These are phyloP conservation scores for Populus alba DNA, from an alignment of 345 rosid genomes.

Conservation along the genomic window DNA sequence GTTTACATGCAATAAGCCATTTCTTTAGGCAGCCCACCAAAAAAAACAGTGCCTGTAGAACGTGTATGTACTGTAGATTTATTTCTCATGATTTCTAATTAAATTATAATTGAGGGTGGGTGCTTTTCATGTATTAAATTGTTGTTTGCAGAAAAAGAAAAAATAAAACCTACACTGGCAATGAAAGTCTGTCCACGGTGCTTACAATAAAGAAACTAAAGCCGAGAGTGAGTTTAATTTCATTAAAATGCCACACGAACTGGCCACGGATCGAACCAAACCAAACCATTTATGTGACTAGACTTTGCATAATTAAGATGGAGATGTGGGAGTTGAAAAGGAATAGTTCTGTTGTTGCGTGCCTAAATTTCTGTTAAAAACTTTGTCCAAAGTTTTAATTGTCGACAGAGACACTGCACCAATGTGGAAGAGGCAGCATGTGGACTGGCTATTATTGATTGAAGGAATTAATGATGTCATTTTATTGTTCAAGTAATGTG, in stretches of 20 bases:
- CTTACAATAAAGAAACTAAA: background rate
- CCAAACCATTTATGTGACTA: background rate
- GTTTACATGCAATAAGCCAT: too few relatives aligned
- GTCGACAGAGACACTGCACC: slow-evolving; percentile 21
- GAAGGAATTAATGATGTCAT: background rate
- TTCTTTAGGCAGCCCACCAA: too few relatives aligned
- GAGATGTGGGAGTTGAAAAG: background rate
- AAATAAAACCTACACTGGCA: background rate
- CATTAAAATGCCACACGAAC: background rate
- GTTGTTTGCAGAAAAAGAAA: background rate
- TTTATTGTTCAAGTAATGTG: background rate
- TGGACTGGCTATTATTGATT: background rate
- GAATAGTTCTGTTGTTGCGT: background rate
- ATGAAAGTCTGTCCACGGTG: background rate
- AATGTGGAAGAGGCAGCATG: background rate
- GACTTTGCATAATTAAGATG: background rate
- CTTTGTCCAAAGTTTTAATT: slow-evolving; percentile 13
- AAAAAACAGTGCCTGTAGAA: too few relatives aligned
- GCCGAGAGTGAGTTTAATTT: background rate
- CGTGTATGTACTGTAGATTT: too few relatives aligned
- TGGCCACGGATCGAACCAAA: background rate
- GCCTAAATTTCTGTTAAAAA: background rate
- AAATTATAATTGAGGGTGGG: too few relatives aligned
- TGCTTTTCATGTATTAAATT: background rate
- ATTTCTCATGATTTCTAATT: too few relatives aligned